A percentile compares a stretch with the other conserved stretches of the same genome.
Evolutionary conservation across 768 basidiomycete genomes (phyloP).

Genomic region (Naganishia vaughanmartiniae): DNA sequence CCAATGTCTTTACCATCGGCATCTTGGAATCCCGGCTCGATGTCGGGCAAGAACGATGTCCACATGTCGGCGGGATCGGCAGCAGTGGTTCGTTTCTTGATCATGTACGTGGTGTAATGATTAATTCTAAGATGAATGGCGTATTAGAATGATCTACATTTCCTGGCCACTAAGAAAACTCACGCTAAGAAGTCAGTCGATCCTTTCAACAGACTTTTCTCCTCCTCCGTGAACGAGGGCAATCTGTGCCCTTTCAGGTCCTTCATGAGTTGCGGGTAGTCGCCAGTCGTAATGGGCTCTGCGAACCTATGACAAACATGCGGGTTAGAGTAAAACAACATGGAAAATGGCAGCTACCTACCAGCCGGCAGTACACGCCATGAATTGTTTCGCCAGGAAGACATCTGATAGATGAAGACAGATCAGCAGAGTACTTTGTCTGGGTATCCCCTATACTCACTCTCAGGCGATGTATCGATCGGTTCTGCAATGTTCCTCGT

Average conservation of each 20-base stretch:
- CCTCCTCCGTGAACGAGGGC: constrained; percentile 38
- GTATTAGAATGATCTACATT: not conserved
- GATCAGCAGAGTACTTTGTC: constrained; percentile 35
- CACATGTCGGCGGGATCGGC: not conserved
- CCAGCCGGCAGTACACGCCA: constrained; percentile 29
- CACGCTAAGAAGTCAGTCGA: constrained; percentile 38
- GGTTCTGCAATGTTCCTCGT: constrained; percentile 21
- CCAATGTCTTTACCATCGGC: constrained; percentile 35
- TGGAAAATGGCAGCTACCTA: constrained; percentile 10
- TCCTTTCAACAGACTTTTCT: constrained; percentile 36
- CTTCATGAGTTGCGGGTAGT: constrained; percentile 34
- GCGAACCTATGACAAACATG: constrained; percentile 6
- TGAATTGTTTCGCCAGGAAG: constrained; percentile 34
- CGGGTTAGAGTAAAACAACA: no score
- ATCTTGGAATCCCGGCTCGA: constrained; percentile 21
- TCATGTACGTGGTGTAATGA: constrained; percentile 20
- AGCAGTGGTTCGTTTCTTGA: not conserved
- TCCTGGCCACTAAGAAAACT: not conserved
- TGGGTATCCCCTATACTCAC: constrained; percentile 18
- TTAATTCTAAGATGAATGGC: constrained; percentile 14
- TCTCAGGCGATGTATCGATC: constrained; percentile 19
- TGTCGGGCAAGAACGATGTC: constrained; percentile 3
- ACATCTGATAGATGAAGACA: constrained; percentile 29
- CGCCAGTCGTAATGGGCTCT: constrained; percentile 22
- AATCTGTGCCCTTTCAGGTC: constrained; percentile 33